Conservation (phyloP, 2,329 filamentous ascomycete species). For the Aspergillus versicolor region DNA sequence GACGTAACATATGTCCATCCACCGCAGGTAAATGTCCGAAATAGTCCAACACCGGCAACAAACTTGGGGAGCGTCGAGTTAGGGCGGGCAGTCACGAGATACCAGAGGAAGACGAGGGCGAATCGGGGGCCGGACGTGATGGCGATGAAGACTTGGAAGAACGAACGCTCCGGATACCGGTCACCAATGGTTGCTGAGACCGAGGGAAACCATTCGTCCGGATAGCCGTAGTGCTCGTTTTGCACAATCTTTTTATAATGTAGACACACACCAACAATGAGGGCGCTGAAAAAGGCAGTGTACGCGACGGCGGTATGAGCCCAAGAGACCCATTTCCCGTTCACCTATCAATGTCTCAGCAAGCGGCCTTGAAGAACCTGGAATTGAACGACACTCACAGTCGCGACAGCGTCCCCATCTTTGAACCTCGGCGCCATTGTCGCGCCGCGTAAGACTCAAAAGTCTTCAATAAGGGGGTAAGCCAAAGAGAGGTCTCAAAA, state of each 20-base stretch:
- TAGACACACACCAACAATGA: slow-evolving; percentile 74
- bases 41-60: slow-evolving; percentile 73
- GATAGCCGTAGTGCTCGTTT: slow-evolving; percentile 94
- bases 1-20: slow-evolving; percentile 99
- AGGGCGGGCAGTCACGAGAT: slow-evolving; percentile 77
- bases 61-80: slow-evolving; percentile 76
- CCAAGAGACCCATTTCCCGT: slow-evolving; percentile 88
- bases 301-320: slow-evolving; percentile 83
- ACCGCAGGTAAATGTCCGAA: slow-evolving; percentile 89
- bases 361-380: slow-evolving; percentile 3
- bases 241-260: slow-evolving; percentile 98
- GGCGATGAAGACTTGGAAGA: slow-evolving; percentile 97
- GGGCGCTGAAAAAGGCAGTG: slow-evolving; percentile 77
- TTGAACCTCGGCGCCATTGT: slow-evolving; percentile 62
- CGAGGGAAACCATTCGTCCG: slow-evolving; percentile 94
- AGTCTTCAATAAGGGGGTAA: slow-evolving; percentile 8
- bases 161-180: slow-evolving; percentile 90
- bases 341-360: slow-evolving; percentile 55
- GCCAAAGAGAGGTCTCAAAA: slow-evolving; percentile 20
- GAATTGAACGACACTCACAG: slow-evolving; percentile 45
- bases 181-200: slow-evolving; percentile 97
- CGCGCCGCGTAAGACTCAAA: slow-evolving; percentile 24
- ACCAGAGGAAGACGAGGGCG: slow-evolving; percentile 86
- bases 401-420: slow-evolving; percentile 62
- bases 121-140: slow-evolving; percentile 94